Evolutionary conservation across 2,329 filamentous ascomycete genomes (phyloP).

Genomic region (Xylariaceae sp.): DNA sequence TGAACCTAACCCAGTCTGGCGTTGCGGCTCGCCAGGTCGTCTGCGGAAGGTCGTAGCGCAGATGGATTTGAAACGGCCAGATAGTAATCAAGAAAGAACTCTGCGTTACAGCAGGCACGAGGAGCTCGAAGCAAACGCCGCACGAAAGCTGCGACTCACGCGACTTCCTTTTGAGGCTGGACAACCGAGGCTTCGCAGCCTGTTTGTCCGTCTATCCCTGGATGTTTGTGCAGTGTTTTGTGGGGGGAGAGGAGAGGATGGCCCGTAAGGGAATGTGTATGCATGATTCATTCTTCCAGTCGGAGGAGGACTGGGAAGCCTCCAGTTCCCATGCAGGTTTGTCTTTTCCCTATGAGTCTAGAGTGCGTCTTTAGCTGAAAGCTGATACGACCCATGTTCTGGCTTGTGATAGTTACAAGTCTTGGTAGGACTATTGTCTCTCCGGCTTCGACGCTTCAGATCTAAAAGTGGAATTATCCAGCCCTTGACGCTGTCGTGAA

Average conservation of each 20-base stretch:
- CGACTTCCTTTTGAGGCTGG: neutral
- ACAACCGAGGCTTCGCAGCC: neutral
- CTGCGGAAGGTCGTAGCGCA: neutral
- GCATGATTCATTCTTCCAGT: no score
- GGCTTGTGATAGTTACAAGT: no score
- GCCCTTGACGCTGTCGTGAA: no score
- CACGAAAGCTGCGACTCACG: neutral
- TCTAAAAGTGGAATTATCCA: no score
- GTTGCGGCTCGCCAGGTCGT: neutral
- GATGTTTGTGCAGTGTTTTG: neutral
- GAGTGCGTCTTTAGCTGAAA: no score
- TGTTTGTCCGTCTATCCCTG: neutral
- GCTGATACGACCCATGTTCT: no score
- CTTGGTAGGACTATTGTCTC: no score
- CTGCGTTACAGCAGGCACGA: neutral
- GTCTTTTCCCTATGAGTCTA: no score
- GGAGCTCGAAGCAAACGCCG: neutral
- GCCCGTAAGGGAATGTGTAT: neutral
- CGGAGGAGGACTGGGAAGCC: no score
- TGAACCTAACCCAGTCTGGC: neutral
- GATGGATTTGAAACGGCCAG: neutral
- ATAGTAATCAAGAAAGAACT: neutral
- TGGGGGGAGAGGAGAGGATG: neutral
- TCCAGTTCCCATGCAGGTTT: no score
- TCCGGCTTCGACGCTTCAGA: no score